These are phyloP conservation scores for Eruca vesicaria DNA, from an alignment of 441 rosid genomes.

Conservation along the genomic window DNA sequence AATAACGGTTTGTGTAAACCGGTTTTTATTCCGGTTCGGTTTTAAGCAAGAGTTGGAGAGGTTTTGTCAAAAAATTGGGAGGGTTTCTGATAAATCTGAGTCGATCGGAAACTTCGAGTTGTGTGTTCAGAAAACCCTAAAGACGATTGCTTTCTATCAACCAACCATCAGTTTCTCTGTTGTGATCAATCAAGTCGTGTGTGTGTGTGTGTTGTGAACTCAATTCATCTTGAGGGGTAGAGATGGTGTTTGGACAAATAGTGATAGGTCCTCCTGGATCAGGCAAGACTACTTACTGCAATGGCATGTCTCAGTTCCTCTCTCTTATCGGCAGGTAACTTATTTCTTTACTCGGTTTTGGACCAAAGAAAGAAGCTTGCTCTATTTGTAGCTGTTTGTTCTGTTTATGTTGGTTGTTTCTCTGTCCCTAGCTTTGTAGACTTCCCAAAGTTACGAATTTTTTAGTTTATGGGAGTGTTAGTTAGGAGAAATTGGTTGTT, in stretches of 20 bases:
- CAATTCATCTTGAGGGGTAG: not conserved
- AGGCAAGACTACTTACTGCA: slow-evolving; percentile 95
- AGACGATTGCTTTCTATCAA: not conserved
- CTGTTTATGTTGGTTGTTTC: not conserved
- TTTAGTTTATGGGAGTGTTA: not conserved
- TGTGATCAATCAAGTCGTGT: not conserved
- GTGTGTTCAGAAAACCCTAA: not conserved
- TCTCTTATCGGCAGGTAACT: slow-evolving; percentile 72
- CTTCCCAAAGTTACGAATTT: slow-evolving; percentile 15
- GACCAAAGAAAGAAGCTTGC: not conserved
- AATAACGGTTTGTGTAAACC: not conserved
- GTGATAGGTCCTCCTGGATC: slow-evolving; percentile 97
- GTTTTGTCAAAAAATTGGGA: not conserved
- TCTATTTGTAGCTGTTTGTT: not conserved
- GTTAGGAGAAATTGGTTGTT: not conserved
- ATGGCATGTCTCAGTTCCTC: slow-evolving; percentile 97
- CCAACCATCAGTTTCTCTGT: not conserved
- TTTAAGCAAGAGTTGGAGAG: not conserved
- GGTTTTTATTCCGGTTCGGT: slow-evolving; percentile 6
- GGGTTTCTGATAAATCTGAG: not conserved
- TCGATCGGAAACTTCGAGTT: not conserved
- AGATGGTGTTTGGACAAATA: slow-evolving; percentile 89
- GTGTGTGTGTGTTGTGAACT: not conserved
- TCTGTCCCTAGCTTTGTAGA: not conserved
- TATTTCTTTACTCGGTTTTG: not conserved